Percentiles rank a stretch among this genome's conserved stretches.
These are phyloP conservation scores for sunflower (Helianthus annuus) DNA, from an alignment of 129 eudicot species.

Conservation along the genomic window HanXRQr2.0-SUNRISE NC_035435.2:160571412-160571911, in stretches of 20 bases:
- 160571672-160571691: conserved; percentile 97
- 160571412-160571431: conserved; percentile 99
- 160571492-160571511: neutral
- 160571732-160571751: no score
- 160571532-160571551: neutral
- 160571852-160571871: no score
- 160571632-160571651: conserved; percentile 92
- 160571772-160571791: no score
- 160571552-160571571: conserved; percentile 59
- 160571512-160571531: neutral
- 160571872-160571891: no score
- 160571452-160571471: conserved; percentile 99
- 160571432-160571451: conserved; percentile 99
- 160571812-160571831: no score
- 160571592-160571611: conserved; percentile 92
- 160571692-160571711: conserved; percentile 20
- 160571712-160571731: no score
- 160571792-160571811: no score
- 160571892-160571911: no score
- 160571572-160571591: conserved; percentile 88
- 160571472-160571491: conserved; percentile 85
- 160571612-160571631: conserved; percentile 70
- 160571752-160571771: no score
- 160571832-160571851: no score
- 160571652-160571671: conserved; percentile 89